Evolutionary conservation across 2,329 filamentous ascomycete species (phyloP), one percentile per base, ranked within the genome.

Genomic region (Fusarium staphyleae): DNA sequence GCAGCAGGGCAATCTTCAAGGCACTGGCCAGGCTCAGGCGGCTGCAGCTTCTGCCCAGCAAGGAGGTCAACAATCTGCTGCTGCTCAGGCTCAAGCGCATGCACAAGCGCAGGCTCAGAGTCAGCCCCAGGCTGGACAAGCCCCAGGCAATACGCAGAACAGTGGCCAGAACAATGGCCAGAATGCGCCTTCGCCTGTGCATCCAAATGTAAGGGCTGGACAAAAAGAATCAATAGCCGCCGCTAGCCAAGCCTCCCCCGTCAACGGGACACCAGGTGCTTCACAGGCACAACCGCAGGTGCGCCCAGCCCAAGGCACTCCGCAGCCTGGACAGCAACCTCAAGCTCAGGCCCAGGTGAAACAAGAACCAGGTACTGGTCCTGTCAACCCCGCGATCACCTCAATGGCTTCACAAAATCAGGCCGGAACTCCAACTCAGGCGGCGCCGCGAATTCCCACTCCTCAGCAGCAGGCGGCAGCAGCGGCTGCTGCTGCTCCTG

Each of bases 381-480:
- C 81, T 8, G 74, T 81, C 37, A 84, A 83, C 56, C 78, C 80
- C 0, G 72, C 75, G 3, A 69, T 82, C 42, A 66, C 69, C 28
- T 60, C 64, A 30, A 72, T 77, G 4, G 68, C 73, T 11, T 70
- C 74, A 60, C 75, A 46, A 72, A 77, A 33, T 63, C 79, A 54
- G 42, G 57, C 51, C 28, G 77, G 78, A 48, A 80, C 80, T 7
- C 80, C 81, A 16, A 81, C 79, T 0, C 80, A 82, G 48, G 72
- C 72, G 14, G 74, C 77, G 4, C 74, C 74, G 8, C 77, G 81
- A 42, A 72, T 80, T 5, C 78, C 78, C 50, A 82, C 81, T 9
- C 78, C 81, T 2, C 81, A 84, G 49, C 81, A 84, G 49, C 81
- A 84, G 51, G 69, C 72, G 1, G 74, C 75, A 3, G 71, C 72